Percentiles rank a stretch among this genome's conserved stretches.
These are phyloP conservation scores for Spiraea crenata DNA, from an alignment of 331 rosid genomes.

Conservation along the genomic window DNA sequence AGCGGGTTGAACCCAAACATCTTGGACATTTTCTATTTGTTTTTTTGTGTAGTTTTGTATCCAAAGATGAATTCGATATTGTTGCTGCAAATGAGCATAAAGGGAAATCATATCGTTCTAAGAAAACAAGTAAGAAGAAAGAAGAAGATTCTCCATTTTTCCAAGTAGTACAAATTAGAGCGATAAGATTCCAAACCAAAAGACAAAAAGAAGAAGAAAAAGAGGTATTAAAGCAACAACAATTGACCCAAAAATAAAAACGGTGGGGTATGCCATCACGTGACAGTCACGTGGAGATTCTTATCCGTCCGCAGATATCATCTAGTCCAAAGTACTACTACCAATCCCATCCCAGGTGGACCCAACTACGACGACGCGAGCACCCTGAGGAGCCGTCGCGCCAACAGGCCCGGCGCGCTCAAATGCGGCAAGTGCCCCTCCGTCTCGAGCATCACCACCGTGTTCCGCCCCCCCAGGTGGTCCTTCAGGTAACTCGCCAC, in stretches of 20 bases:
- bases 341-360: no score
- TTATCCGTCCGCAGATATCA: slow-evolving; percentile 40
- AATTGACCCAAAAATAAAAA: neutral
- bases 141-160: no score
- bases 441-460: slow-evolving; percentile 70
- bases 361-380: slow-evolving; percentile 32
- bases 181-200: slow-evolving; percentile 4
- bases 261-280: slow-evolving; percentile 21
- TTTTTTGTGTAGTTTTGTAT: no score
- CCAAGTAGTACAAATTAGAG: slow-evolving; percentile 16
- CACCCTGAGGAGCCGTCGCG: slow-evolving; percentile 58
- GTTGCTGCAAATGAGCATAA: no score
- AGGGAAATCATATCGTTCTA: no score
- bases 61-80: no score
- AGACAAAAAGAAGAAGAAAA: neutral
- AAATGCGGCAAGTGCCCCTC: slow-evolving; percentile 95
- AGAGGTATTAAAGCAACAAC: neutral
- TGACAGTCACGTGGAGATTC: slow-evolving; percentile 48
- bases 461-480: slow-evolving; percentile 78
- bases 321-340: slow-evolving; percentile 23
- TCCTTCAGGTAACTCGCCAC: slow-evolving; percentile 72
- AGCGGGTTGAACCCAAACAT: no score
- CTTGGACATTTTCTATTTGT: no score
- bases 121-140: no score
- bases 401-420: slow-evolving; percentile 68